Conservation (phyloP, 805 yeast species). For the Nakazawaea molendinolei region DNA sequence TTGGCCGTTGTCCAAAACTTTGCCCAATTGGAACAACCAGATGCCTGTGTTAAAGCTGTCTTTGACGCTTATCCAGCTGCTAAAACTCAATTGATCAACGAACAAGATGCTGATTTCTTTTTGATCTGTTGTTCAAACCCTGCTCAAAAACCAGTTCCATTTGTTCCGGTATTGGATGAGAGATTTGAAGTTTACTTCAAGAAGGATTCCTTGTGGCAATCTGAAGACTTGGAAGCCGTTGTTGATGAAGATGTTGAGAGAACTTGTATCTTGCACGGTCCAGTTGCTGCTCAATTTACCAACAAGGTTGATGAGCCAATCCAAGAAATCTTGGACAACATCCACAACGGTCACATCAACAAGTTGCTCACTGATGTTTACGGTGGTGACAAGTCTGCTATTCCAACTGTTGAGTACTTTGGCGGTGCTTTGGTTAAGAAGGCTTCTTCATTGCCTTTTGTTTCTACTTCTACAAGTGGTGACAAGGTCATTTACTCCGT, state of each 20-base stretch:
- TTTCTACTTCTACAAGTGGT: constrained; percentile 25
- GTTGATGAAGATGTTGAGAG: constrained; percentile 94
- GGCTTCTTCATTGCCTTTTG: constrained; percentile 26
- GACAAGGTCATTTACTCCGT: constrained; percentile 30
- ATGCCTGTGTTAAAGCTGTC: constrained; percentile 48
- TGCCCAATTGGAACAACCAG: constrained; percentile 63
- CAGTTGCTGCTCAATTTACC: constrained; percentile 94
- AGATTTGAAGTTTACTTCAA: constrained; percentile 94
- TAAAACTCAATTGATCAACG: constrained; percentile 75
- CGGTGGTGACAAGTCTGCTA: constrained; percentile 56
- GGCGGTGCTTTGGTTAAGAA: constrained; percentile 46
- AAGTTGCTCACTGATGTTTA: constrained; percentile 65
- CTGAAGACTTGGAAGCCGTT: constrained; percentile 94
- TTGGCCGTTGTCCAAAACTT: constrained; percentile 71
- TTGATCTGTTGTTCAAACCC: constrained; percentile 78
- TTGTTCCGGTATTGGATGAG: constrained; percentile 91
- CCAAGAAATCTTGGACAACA: constrained; percentile 77
- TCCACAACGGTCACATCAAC: constrained; percentile 85
- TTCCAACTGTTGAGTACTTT: constrained; percentile 88
- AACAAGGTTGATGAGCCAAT: constrained; percentile 87
- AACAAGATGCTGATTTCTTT: constrained; percentile 94
- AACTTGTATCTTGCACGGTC: constrained; percentile 98
- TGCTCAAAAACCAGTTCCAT: constrained; percentile 94
- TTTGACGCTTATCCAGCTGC: constrained; percentile 70
- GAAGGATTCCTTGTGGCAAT: constrained; percentile 99